A percentile compares a stretch with the other conserved stretches of the same genome.
Conservation (phyloP, 208 protist species). For the Vickermania ingenoplastis region DNA sequence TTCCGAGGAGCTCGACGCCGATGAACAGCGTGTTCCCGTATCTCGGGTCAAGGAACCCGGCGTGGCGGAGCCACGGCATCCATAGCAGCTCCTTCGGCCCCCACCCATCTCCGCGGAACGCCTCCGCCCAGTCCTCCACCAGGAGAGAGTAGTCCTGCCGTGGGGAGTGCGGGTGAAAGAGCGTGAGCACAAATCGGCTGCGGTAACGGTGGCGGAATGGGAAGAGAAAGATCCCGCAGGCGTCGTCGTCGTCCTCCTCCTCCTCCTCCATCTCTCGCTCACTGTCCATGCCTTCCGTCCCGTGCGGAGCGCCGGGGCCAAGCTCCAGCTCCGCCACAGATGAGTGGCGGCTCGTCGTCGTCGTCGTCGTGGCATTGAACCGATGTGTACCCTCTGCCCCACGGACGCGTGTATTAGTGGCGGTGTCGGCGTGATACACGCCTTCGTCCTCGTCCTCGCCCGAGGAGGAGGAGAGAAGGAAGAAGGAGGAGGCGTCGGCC, state of each 20-base stretch:
- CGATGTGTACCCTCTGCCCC: too few species aligned
- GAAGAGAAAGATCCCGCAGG: conserved; percentile 35
- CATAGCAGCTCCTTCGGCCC: conserved; percentile 35
- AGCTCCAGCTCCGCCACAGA: too few species aligned
- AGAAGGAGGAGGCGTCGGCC: too few species aligned
- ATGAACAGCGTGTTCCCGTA: conserved; percentile 30
- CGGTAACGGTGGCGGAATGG: conserved; percentile 25
- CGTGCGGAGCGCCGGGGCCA: too few species aligned
- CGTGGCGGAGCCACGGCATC: conserved; percentile 8
- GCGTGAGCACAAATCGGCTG: conserved; percentile 22
- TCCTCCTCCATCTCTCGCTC: neutral
- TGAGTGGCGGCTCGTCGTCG: too few species aligned
- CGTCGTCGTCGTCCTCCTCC: conserved; percentile 4
- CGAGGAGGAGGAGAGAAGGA: too few species aligned
- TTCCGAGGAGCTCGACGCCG: too few species aligned
- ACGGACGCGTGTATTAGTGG: too few species aligned
- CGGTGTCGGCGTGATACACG: too few species aligned
- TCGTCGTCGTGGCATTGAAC: too few species aligned
- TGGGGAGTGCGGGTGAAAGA: conserved; percentile 24
- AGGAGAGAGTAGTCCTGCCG: conserved; percentile 19
- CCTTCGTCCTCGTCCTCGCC: too few species aligned
- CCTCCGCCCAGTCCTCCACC: conserved; percentile 28
- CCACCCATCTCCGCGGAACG: conserved; percentile 39
- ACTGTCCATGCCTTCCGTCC: too few species aligned
- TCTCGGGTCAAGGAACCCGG: conserved; percentile 19